Evolutionary conservation across 2,329 filamentous ascomycete species (phyloP).

Genomic region (Orbilia oligospora): DNA sequence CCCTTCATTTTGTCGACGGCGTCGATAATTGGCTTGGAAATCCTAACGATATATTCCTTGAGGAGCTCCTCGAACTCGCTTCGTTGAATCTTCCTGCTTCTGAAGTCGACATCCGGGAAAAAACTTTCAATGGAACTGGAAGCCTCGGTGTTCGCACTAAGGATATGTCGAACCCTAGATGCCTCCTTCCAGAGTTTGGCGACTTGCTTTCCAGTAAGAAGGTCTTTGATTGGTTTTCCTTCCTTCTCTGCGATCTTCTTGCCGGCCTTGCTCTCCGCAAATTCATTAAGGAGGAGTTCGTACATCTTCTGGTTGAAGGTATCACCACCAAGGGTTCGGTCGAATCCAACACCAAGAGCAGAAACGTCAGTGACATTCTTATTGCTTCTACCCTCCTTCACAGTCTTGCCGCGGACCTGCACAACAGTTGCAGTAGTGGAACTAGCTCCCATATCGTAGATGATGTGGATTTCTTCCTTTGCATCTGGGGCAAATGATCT

Average conservation of each 20-base stretch:
- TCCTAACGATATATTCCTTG: constrained; percentile 76
- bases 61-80: constrained; percentile 85
- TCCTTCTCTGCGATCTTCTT: constrained; percentile 63
- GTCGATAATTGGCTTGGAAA: constrained; percentile 78
- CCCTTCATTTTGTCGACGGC: constrained; percentile 82
- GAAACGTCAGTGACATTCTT: constrained; percentile 98
- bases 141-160: constrained; percentile 92
- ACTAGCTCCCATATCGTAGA: constrained; percentile 98
- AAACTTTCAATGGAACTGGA: constrained; percentile 86
- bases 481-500: constrained; percentile 79
- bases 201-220: constrained; percentile 82
- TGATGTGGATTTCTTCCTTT: constrained; percentile 88
- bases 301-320: constrained; percentile 88
- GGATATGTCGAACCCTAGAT: constrained; percentile 85
- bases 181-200: constrained; percentile 95
- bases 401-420: constrained; percentile 86
- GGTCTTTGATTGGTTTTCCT: constrained; percentile 76
- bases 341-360: constrained; percentile 88
- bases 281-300: constrained; percentile 81
- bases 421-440: constrained; percentile 91
- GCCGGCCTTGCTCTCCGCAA: constrained; percentile 55
- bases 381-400: constrained; percentile 96
- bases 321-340: constrained; percentile 90
- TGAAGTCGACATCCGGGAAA: constrained; percentile 90
- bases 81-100: constrained; percentile 79